Evolutionary conservation across 495 filamentous ascomycete genomes (phyloP).

Genomic region (Trichoderma erinaceum): DNA sequence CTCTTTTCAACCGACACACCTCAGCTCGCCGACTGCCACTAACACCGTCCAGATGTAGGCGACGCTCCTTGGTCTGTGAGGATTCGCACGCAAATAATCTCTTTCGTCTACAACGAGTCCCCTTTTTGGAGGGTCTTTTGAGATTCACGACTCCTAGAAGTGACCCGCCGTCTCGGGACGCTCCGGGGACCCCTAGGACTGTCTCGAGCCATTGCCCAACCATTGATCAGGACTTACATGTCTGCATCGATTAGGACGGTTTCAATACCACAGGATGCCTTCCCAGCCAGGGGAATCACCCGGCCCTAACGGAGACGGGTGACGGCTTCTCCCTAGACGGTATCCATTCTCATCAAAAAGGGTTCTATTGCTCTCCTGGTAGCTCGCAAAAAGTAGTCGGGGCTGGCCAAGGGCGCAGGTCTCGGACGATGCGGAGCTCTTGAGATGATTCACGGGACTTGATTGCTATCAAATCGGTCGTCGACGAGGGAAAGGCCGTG

Average conservation of each 20-base stretch:
- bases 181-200: slow-evolving; percentile 6
- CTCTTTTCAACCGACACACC: slow-evolving; percentile 6
- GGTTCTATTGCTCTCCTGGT: background rate
- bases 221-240: slow-evolving; percentile 14
- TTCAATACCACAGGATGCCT: background rate
- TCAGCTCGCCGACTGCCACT: slow-evolving; percentile 12
- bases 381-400: slow-evolving; percentile 1
- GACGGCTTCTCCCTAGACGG: slow-evolving; percentile 15
- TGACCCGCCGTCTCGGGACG: slow-evolving; percentile 12
- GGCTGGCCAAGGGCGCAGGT: background rate
- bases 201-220: slow-evolving; percentile 15
- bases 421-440: background rate
- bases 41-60: slow-evolving; percentile 5
- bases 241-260: slow-evolving; percentile 4
- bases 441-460: background rate
- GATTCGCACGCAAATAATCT: background rate
- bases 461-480: background rate
- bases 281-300: slow-evolving; percentile 10
- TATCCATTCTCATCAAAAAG: slow-evolving; percentile 1
- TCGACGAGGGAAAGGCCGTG: slow-evolving; percentile 2
- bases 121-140: background rate
- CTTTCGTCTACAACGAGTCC: background rate
- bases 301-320: slow-evolving; percentile 12
- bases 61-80: background rate
- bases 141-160: background rate